These are phyloP conservation scores for Salix arbutifolia DNA, from an alignment of 345 rosid genomes.

Conservation along the genomic window DNA sequence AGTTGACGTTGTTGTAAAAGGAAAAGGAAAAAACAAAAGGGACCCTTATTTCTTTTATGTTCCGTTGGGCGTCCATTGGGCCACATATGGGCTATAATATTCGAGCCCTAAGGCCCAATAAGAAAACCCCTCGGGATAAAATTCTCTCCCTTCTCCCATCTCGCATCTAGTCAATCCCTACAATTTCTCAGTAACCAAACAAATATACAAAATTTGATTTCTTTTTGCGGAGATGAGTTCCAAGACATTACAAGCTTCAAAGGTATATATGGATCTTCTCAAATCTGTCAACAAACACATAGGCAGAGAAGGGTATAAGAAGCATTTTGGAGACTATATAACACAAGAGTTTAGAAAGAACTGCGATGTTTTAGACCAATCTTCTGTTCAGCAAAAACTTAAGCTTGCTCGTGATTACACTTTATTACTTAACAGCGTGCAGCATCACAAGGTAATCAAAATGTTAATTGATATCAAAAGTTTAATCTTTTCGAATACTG, in stretches of 20 bases:
- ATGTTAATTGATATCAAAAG: background rate
- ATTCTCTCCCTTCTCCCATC: background rate
- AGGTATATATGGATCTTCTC: slow-evolving; percentile 59
- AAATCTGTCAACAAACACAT: slow-evolving; percentile 64
- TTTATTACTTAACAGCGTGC: slow-evolving; percentile 62
- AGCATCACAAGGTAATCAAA: slow-evolving; percentile 65
- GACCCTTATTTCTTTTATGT: background rate
- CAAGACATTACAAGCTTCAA: slow-evolving; percentile 42
- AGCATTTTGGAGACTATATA: slow-evolving; percentile 60
- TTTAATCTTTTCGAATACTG: background rate
- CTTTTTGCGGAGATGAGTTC: slow-evolving; percentile 39
- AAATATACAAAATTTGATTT: background rate
- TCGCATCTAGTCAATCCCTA: background rate
- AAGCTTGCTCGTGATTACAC: slow-evolving; percentile 66
- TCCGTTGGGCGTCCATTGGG: background rate
- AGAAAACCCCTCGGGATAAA: background rate
- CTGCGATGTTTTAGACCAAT: slow-evolving; percentile 26
- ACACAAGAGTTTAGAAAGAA: slow-evolving; percentile 55
- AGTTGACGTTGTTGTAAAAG: background rate
- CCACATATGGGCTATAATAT: background rate
- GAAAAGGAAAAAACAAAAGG: no score
- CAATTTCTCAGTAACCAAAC: background rate
- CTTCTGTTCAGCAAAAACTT: slow-evolving; percentile 41
- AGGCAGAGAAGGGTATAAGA: slow-evolving; percentile 68
- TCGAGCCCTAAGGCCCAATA: background rate